Conservation (phyloP, 305 asterid species). For the Rubia balearica region DNA sequence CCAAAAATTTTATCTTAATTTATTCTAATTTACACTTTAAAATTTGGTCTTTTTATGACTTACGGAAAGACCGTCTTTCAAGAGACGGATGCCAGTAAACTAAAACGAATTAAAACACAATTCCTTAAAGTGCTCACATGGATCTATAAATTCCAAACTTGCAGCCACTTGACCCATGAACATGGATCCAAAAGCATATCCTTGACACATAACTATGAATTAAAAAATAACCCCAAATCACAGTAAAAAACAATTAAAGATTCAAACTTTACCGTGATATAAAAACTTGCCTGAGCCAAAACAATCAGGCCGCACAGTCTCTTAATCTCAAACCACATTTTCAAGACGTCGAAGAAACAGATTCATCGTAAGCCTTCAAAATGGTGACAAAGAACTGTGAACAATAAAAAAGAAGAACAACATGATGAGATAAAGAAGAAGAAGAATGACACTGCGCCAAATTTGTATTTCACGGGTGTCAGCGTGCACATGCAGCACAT, state of each 20-base stretch:
- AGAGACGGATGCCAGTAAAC: conserved; percentile 5
- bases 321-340: conserved; percentile 4
- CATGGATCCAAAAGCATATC: background rate
- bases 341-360: too few relatives aligned
- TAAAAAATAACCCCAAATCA: conserved; percentile 9
- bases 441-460: too few relatives aligned
- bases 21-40: too few relatives aligned
- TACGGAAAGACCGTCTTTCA: too few relatives aligned
- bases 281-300: conserved; percentile 18
- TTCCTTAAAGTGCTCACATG: background rate
- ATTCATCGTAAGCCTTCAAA: too few relatives aligned
- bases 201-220: background rate
- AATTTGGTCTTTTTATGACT: too few relatives aligned
- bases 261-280: conserved; percentile 16
- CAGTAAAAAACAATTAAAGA: conserved; percentile 11
- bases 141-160: background rate
- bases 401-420: too few relatives aligned
- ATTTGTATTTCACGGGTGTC: too few relatives aligned
- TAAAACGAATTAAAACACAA: background rate
- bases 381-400: too few relatives aligned
- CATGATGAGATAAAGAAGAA: too few relatives aligned
- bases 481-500: too few relatives aligned
- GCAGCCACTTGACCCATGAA: background rate
- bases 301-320: conserved; percentile 13
- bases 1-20: too few relatives aligned